These are phyloP conservation scores for Populus tomentosa DNA, from an alignment of 441 rosid species.

Conservation along the genomic window DNA sequence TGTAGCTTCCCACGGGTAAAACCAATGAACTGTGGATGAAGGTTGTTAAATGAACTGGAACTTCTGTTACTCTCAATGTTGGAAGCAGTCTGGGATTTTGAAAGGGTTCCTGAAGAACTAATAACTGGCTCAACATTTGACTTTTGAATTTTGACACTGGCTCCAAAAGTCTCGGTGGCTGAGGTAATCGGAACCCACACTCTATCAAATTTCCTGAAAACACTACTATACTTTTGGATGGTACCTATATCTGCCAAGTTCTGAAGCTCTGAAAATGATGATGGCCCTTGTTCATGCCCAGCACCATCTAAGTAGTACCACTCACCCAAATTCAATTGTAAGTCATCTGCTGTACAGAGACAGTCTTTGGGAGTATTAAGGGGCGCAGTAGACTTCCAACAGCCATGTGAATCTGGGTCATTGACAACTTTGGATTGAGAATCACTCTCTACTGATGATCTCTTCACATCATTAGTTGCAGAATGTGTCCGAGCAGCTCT, in stretches of 20 bases:
- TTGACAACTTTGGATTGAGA: slow-evolving; percentile 42
- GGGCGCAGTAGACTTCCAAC: slow-evolving; percentile 46
- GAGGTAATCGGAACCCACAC: slow-evolving; percentile 87
- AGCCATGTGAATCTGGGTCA: slow-evolving; percentile 43
- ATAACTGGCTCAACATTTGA: slow-evolving; percentile 32
- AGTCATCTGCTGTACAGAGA: slow-evolving; percentile 61
- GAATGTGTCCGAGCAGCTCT: slow-evolving; percentile 66
- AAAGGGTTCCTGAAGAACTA: slow-evolving; percentile 36
- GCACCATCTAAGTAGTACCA: slow-evolving; percentile 97
- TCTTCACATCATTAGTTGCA: slow-evolving; percentile 56
- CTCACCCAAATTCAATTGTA: slow-evolving; percentile 87
- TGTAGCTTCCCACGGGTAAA: slow-evolving; percentile 93
- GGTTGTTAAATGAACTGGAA: slow-evolving; percentile 48
- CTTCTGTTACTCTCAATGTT: slow-evolving; percentile 26
- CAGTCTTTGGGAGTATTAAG: slow-evolving; percentile 60
- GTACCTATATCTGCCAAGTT: slow-evolving; percentile 65
- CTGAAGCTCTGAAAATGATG: slow-evolving; percentile 69
- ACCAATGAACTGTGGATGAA: slow-evolving; percentile 95
- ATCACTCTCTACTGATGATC: slow-evolving; percentile 58
- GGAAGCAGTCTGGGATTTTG: slow-evolving; percentile 30
- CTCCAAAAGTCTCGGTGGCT: slow-evolving; percentile 42
- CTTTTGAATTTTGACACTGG: slow-evolving; percentile 25
- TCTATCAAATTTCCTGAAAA: slow-evolving; percentile 82
- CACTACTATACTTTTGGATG: slow-evolving; percentile 68
- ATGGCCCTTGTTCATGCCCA: slow-evolving; percentile 93